Conservation (phyloP, 495 filamentous ascomycete species). For the Aspergillus haitiensis region DNA sequence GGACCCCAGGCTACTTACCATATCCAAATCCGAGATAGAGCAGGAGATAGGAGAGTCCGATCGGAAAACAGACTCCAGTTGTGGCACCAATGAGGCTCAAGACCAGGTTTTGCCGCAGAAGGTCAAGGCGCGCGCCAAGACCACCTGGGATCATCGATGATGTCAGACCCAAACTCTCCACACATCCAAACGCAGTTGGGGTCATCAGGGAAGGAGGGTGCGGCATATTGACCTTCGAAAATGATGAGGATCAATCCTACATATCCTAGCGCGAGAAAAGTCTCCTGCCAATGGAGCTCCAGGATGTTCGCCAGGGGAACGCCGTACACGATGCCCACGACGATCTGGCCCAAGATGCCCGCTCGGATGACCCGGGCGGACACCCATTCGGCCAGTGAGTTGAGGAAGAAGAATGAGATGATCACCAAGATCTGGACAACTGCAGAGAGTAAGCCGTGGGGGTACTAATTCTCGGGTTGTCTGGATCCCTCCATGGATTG, state of each 20-base stretch:
- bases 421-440: constrained; percentile 35
- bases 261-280: constrained; percentile 37
- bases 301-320: constrained; percentile 36
- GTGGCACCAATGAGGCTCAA: constrained; percentile 34
- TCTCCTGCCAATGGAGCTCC: constrained; percentile 32
- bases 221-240: constrained; percentile 41
- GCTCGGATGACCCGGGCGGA: constrained; percentile 34
- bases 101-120: constrained; percentile 35
- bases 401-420: constrained; percentile 39
- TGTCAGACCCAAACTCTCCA: too few relatives aligned
- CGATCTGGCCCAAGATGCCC: constrained; percentile 39
- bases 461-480: too few relatives aligned
- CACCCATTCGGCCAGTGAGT: constrained; percentile 35
- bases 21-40: constrained; percentile 36
- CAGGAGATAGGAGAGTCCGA: constrained; percentile 34
- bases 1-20: constrained; percentile 21
- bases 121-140: constrained; percentile 32
- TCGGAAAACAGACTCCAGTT: constrained; percentile 37
- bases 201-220: too few relatives aligned
- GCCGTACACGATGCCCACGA: constrained; percentile 39
- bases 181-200: too few relatives aligned
- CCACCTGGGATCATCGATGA: constrained; percentile 29
- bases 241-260: constrained; percentile 41
- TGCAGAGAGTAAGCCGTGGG: not conserved
- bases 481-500: too few relatives aligned